phyloP scores from a whole-genome alignment of 116 monocot genomes.

The Zostera marina region DNA sequence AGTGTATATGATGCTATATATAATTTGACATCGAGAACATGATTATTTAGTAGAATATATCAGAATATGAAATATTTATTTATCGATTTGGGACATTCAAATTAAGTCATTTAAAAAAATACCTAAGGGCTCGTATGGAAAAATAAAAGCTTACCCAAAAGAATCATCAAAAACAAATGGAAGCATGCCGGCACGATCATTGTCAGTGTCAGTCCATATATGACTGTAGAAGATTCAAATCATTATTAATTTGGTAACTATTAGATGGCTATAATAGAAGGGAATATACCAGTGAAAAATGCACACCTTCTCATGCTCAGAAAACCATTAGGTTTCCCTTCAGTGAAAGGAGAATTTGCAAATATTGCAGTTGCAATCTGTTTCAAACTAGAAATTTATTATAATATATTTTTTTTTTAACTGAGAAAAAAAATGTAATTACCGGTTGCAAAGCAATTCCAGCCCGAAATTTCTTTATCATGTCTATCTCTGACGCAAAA shows the following conservation, averaged over 20 bases:
- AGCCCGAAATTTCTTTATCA: slow-evolving; percentile 91
- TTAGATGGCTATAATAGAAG: not conserved
- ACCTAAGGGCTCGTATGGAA: too few relatives aligned
- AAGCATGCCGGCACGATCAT: slow-evolving; percentile 85
- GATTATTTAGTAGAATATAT: too few relatives aligned
- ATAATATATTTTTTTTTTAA: not conserved
- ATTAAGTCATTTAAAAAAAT: too few relatives aligned
- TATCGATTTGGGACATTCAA: too few relatives aligned
- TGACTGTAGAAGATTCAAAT: slow-evolving; percentile 40
- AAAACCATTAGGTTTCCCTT: slow-evolving; percentile 94
- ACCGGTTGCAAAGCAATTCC: slow-evolving; percentile 93
- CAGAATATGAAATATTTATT: too few relatives aligned
- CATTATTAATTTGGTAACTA: slow-evolving; percentile 4
- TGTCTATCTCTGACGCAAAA: slow-evolving; percentile 89
- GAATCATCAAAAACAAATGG: slow-evolving; percentile 90
- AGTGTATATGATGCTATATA: too few relatives aligned
- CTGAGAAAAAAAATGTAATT: slow-evolving; percentile 5
- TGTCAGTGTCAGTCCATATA: slow-evolving; percentile 79
- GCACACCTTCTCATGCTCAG: slow-evolving; percentile 91
- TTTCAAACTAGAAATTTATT: slow-evolving; percentile 5
- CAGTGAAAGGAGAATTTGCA: slow-evolving; percentile 98
- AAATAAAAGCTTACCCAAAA: slow-evolving; percentile 48
- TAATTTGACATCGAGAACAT: too few relatives aligned
- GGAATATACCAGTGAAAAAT: not conserved
- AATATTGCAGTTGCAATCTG: slow-evolving; percentile 96